Conservation (phyloP, 805 yeast genomes). For the Tetrapisispora nanseiensis region DNA sequence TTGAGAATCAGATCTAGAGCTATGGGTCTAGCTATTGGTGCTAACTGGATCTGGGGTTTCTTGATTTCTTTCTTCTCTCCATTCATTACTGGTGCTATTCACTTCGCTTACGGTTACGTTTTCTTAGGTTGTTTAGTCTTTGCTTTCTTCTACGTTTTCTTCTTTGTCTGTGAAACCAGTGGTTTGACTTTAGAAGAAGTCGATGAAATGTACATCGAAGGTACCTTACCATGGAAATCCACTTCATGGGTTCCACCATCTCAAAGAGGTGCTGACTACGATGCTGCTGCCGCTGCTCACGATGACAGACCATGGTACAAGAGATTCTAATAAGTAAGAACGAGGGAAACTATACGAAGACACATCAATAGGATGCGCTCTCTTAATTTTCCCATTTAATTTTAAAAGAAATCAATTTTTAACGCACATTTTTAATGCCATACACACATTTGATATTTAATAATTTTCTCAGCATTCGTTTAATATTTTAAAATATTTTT, state of each 20-base stretch:
- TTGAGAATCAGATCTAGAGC: slow-evolving; percentile 53
- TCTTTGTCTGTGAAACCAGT: slow-evolving; percentile 63
- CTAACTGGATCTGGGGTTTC: slow-evolving; percentile 59
- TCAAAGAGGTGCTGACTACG: slow-evolving; percentile 22
- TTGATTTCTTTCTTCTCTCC: slow-evolving; percentile 61
- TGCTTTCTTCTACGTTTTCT: slow-evolving; percentile 51
- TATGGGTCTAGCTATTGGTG: slow-evolving; percentile 46
- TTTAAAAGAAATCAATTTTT: not conserved
- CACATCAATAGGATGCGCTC: not conserved
- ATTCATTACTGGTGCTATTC: slow-evolving; percentile 50
- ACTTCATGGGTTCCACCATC: slow-evolving; percentile 41
- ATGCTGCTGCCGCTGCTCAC: slow-evolving; percentile 13
- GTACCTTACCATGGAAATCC: slow-evolving; percentile 35
- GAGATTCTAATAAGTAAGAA: not conserved
- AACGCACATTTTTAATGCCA: not conserved
- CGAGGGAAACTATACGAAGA: too few species aligned
- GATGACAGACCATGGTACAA: slow-evolving; percentile 22
- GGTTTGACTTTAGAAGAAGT: slow-evolving; percentile 74
- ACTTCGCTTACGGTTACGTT: slow-evolving; percentile 57
- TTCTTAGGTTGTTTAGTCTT: slow-evolving; percentile 44
- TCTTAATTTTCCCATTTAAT: not conserved
- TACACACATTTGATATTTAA: not conserved
- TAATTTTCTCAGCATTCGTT: not conserved
- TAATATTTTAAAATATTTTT: too few species aligned
- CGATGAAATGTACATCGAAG: slow-evolving; percentile 44